Conservation (phyloP, 257 asterid species). For the Scutellaria galericulata region DNA sequence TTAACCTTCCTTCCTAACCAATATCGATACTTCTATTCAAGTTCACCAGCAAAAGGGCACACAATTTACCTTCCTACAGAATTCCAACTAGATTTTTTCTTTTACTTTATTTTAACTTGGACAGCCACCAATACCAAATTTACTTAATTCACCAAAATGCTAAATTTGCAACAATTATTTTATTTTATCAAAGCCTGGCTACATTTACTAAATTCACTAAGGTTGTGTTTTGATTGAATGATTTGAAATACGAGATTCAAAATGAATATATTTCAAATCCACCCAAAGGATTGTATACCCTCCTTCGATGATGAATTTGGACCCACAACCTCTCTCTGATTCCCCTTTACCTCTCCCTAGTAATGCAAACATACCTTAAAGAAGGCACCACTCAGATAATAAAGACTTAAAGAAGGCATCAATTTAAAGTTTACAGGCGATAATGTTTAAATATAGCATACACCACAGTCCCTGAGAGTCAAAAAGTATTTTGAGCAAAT, state of each 20-base stretch:
- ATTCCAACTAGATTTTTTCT: background rate
- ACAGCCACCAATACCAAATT: background rate
- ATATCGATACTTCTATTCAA: background rate
- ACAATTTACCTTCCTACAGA: background rate
- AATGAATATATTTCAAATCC: background rate
- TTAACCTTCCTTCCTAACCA: background rate
- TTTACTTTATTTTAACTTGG: background rate
- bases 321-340: background rate
- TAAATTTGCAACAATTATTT: background rate
- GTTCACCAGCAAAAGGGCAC: slow-evolving; percentile 1
- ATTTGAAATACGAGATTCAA: background rate
- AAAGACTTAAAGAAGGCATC: background rate
- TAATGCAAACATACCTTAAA: background rate
- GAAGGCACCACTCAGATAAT: background rate
- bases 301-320: background rate
- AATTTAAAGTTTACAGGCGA: background rate
- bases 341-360: slow-evolving; percentile 10
- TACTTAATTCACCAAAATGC: background rate
- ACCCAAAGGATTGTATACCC: slow-evolving; percentile 1
- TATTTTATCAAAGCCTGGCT: background rate
- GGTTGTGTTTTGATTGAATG: no score
- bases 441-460: background rate
- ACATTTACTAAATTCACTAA: background rate
- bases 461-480: background rate
- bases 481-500: slow-evolving; percentile 23